Base-by-base conservation (phyloP, 176 grass and related monocot genomes). In the Carex pumila region DNA sequence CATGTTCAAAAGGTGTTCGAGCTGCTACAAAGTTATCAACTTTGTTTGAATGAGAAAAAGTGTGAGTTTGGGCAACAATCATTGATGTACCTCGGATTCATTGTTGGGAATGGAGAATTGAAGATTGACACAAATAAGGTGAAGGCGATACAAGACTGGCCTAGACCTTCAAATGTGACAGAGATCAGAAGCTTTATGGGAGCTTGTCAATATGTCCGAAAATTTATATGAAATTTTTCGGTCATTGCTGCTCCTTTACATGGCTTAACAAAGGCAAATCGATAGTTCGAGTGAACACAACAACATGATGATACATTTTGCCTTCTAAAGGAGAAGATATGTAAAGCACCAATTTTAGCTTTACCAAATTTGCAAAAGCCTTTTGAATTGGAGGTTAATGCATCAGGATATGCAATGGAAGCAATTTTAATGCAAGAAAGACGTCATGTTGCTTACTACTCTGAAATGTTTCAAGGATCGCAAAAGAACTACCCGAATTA, bases 401-500 rank as follows among this genome's bases (percentile, higher is more conserved):
- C 7, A 43, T 69, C 41, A 8, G 52, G 8, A 47, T 79, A 79
- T 54, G 74, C 5, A 34, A 79, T 79, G 74, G 74, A 29, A 2
- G 79, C 4, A 4, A 6, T 82, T 41, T 61, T 82, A 4, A 61
- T 82, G 29, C 56, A 32, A 15, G 79, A 82, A 60, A 25, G 2
- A n/a, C 79, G 53, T 21, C 79, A 0, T 9, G 12, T 59, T 53
- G 53, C 79, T 6, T 81, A 61, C 15, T 61, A 31, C 1, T 81
- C 22, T 2, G 55, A 81, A 12, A 60, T 81, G 12, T 81, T 81
- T 18, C 19, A 65, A 64, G 79, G 47, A 56, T 55, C 21, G 3
- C 49, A 84, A 0, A 83, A 70, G 61, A 83, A 83, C 61, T 83
- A 83, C 30, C 7, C 14, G 37, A 83, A n/a, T 1, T 84, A 84